A percentile compares a stretch with the other conserved stretches of the same genome.
These are phyloP conservation scores for Luffa aegyptiaca DNA, from an alignment of 306 rosid species.

Conservation along the genomic window DNA sequence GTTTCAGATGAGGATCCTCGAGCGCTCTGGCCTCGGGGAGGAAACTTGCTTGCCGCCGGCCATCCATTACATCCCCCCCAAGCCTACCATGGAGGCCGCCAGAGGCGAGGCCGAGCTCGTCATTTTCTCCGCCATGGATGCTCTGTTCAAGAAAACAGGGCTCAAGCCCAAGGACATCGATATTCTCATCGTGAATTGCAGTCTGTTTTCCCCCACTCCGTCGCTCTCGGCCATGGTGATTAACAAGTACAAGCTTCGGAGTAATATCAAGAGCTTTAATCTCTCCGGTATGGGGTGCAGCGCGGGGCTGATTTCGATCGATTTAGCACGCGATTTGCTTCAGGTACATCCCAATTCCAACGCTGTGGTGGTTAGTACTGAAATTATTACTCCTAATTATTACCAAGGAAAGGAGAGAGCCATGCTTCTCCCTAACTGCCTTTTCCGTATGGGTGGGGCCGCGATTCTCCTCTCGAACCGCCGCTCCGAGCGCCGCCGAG, in stretches of 20 bases:
- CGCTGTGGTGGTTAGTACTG: constrained; percentile 77
- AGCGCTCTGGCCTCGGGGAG: constrained; percentile 82
- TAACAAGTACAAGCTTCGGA: constrained; percentile 70
- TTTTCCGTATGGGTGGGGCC: constrained; percentile 96
- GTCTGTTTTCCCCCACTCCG: constrained; percentile 83
- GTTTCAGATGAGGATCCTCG: constrained; percentile 85
- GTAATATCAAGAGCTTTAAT: constrained; percentile 76
- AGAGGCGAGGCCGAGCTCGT: constrained; percentile 84
- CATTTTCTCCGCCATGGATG: constrained; percentile 72
- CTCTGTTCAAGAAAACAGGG: constrained; percentile 46
- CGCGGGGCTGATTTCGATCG: constrained; percentile 78
- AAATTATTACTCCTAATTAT: constrained; percentile 80
- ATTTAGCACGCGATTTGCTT: constrained; percentile 83
- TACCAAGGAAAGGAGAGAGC: constrained; percentile 93
- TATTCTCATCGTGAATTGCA: constrained; percentile 71
- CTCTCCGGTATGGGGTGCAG: constrained; percentile 97
- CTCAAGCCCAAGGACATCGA: constrained; percentile 82
- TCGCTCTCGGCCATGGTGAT: constrained; percentile 85
- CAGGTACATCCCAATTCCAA: constrained; percentile 86
- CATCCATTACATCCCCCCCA: constrained; percentile 80
- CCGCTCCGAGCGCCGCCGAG: constrained; percentile 32
- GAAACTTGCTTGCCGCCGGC: constrained; percentile 80
- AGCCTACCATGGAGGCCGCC: constrained; percentile 78
- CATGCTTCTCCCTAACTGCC: constrained; percentile 87
- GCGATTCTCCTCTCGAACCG: constrained; percentile 70